These are phyloP conservation scores for Fraxinus xanthoxyloides DNA, from an alignment of 305 asterid genomes.

Conservation along the genomic window DNA sequence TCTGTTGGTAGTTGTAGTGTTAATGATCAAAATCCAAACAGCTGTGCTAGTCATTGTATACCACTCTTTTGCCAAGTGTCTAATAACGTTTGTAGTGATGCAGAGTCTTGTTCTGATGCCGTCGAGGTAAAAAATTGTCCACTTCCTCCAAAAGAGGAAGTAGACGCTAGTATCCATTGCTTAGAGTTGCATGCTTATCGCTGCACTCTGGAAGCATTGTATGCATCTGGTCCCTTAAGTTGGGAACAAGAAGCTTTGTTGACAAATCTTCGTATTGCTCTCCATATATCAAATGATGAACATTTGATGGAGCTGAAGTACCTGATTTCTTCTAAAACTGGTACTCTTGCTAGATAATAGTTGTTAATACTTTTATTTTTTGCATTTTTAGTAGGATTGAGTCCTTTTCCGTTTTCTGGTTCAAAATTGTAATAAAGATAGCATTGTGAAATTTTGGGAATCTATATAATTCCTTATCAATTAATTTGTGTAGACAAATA, in stretches of 20 bases:
- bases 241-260: conserved; percentile 69
- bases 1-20: conserved; percentile 72
- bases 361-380: conserved; percentile 16
- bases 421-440: conserved; percentile 33
- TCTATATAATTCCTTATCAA: conserved; percentile 30
- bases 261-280: conserved; percentile 68
- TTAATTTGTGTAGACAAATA: conserved; percentile 25
- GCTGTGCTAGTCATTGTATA: conserved; percentile 27
- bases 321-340: conserved; percentile 46
- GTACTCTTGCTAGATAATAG: conserved; percentile 27
- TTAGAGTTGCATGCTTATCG: conserved; percentile 75
- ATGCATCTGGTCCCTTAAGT: conserved; percentile 76
- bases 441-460: conserved; percentile 29
- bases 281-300: conserved; percentile 72
- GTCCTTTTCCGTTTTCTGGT: conserved; percentile 14
- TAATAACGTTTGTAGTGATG: conserved; percentile 53
- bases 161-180: conserved; percentile 54
- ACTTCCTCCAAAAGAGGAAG: conserved; percentile 51
- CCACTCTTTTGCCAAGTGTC: conserved; percentile 35
- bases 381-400: conserved; percentile 12
- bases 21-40: conserved; percentile 24
- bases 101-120: conserved; percentile 54
- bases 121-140: conserved; percentile 41
- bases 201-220: conserved; percentile 66
- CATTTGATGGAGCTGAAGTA: conserved; percentile 67